Conservation (phyloP, 1,139 yeast species). For the Torulaspora pretoriensis region DNA sequence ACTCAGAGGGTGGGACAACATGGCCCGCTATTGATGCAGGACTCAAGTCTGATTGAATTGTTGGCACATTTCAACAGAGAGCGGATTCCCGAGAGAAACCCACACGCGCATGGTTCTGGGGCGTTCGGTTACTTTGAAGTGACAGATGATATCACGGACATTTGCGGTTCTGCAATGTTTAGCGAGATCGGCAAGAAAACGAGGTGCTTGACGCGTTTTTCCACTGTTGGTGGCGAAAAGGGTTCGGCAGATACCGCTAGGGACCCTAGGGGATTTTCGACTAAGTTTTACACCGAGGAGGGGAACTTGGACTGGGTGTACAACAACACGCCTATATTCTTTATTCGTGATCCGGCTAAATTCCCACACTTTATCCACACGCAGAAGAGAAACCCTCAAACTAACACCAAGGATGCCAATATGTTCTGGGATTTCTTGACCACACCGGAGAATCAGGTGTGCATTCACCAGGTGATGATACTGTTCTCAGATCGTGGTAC, state of each 20-base stretch:
- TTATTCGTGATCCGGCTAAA: conserved; percentile 56
- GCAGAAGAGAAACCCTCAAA: conserved; percentile 74
- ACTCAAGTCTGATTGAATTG: conserved; percentile 51
- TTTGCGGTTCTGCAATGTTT: conserved; percentile 49
- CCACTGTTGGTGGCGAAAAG: conserved; percentile 58
- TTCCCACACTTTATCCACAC: conserved; percentile 58
- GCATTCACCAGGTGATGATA: conserved; percentile 59
- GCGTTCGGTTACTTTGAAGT: conserved; percentile 59
- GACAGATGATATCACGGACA: conserved; percentile 52
- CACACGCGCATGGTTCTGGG: conserved; percentile 64
- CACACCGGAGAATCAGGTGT: conserved; percentile 52
- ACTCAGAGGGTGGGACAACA: conserved; percentile 59
- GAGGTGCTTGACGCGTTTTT: conserved; percentile 47
- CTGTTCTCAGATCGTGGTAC: conserved; percentile 68
- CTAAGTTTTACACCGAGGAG: conserved; percentile 54
- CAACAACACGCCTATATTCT: conserved; percentile 58
- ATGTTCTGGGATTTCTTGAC: conserved; percentile 70
- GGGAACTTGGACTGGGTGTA: conserved; percentile 61
- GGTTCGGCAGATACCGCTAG: conserved; percentile 56
- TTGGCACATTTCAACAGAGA: conserved; percentile 61
- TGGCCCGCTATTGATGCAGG: conserved; percentile 57
- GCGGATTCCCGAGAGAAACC: conserved; percentile 61
- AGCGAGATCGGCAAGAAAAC: conserved; percentile 48
- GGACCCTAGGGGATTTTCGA: conserved; percentile 58
- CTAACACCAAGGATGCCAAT: conserved; percentile 73